Evolutionary conservation across 2,329 filamentous ascomycete species (phyloP).

Genomic region (Thelonectria blattea): DNA sequence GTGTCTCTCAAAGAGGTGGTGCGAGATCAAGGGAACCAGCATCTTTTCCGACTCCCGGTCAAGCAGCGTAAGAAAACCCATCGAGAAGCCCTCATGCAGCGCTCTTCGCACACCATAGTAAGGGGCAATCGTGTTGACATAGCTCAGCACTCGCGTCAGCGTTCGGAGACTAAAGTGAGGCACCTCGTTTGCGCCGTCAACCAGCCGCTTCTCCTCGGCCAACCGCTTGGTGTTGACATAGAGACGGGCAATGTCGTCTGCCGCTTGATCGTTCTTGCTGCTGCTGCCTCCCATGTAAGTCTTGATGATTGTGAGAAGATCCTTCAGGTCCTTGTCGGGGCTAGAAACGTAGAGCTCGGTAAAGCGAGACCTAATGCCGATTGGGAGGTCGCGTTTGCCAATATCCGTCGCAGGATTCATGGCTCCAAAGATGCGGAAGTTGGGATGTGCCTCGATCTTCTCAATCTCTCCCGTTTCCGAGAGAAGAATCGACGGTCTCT

Average conservation of each 20-base stretch:
- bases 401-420: constrained; percentile 99
- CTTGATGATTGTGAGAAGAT: constrained; percentile 85
- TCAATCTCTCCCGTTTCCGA: constrained; percentile 95
- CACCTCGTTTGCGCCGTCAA: constrained; percentile 94
- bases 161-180: constrained; percentile 97
- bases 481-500: constrained; percentile 81
- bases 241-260: constrained; percentile 81
- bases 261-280: constrained; percentile 73
- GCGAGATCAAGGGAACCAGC: constrained; percentile 78
- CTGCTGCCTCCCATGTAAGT: constrained; percentile 80
- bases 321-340: constrained; percentile 85
- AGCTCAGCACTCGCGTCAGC: constrained; percentile 85
- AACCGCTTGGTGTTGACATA: constrained; percentile 88
- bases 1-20: constrained; percentile 76
- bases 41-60: constrained; percentile 81
- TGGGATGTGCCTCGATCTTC: constrained; percentile 83
- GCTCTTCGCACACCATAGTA: constrained; percentile 85
- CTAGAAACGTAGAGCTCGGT: constrained; percentile 95
- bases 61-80: constrained; percentile 94
- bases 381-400: constrained; percentile 91
- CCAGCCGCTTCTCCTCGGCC: constrained; percentile 80
- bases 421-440: constrained; percentile 95
- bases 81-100: constrained; percentile 93
- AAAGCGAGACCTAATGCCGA: constrained; percentile 88
- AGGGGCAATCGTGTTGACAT: constrained; percentile 83